Conservation (phyloP, 2,329 filamentous ascomycete species). For the Colletotrichum trifolii region DNA sequence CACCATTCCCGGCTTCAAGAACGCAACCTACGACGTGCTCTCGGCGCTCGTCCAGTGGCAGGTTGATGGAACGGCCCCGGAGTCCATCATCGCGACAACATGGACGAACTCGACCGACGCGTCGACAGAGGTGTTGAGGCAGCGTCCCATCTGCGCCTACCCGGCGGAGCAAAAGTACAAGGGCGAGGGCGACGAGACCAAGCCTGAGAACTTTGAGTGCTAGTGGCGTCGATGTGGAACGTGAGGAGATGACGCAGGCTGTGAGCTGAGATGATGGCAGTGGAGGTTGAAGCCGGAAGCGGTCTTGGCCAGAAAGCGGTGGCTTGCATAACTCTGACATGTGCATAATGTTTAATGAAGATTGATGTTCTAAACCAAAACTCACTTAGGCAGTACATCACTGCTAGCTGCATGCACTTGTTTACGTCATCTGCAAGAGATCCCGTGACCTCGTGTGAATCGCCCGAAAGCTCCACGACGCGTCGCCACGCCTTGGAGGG, state of each 20-base stretch:
- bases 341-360: constrained; percentile 26
- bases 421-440: too few relatives aligned
- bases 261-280: neutral
- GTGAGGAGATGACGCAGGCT: neutral
- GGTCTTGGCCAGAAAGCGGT: neutral
- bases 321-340: neutral
- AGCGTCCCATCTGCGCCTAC: constrained; percentile 58
- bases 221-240: neutral
- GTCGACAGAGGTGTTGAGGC: constrained; percentile 52
- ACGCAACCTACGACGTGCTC: constrained; percentile 50
- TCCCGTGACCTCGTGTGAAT: constrained; percentile 30
- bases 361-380: neutral
- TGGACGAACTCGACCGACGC: constrained; percentile 43
- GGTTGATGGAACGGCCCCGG: constrained; percentile 45
- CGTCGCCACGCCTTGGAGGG: constrained; percentile 5
- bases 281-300: neutral
- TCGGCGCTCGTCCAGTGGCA: constrained; percentile 52
- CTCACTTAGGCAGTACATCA: too few relatives aligned
- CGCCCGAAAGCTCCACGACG: constrained; percentile 14
- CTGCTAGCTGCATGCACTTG: neutral
- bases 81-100: constrained; percentile 49
- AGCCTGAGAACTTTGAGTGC: constrained; percentile 20
- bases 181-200: constrained; percentile 4
- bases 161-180: constrained; percentile 37
- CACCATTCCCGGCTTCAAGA: constrained; percentile 49